Conservation (phyloP, 2,329 filamentous ascomycete genomes). For the Fusarium temperatum region DNA sequence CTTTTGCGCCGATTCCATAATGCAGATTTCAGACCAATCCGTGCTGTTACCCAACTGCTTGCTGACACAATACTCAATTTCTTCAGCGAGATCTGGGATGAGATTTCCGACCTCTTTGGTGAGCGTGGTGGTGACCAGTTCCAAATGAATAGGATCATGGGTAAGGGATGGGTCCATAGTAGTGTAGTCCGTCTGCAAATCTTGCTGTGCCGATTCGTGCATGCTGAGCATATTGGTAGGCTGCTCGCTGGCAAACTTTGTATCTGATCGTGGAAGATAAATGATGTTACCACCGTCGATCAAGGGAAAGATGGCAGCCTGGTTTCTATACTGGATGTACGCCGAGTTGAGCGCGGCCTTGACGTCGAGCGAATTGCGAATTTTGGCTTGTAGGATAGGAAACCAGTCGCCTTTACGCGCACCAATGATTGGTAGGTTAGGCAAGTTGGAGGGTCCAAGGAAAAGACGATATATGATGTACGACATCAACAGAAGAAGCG, state of each 20-base stretch:
- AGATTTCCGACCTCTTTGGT: constrained; percentile 15
- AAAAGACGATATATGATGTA: constrained; percentile 2
- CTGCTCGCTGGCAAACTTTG: constrained; percentile 9
- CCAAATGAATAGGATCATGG: constrained; percentile 1
- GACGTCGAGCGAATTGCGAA: not conserved
- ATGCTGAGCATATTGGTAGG: not conserved
- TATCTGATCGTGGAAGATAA: constrained; percentile 2
- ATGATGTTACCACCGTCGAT: not conserved
- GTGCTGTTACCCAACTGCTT: not conserved
- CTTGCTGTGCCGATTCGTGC: not conserved
- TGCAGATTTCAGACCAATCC: not conserved
- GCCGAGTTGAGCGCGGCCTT: not conserved
- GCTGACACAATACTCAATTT: not conserved
- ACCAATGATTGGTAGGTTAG: not conserved
- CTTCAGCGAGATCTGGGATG: not conserved
- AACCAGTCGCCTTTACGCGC: constrained; percentile 5
- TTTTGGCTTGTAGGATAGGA: not conserved
- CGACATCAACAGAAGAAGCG: not conserved
- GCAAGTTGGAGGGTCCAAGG: not conserved
- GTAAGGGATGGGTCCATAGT: constrained; percentile 6
- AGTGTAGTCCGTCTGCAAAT: constrained; percentile 7
- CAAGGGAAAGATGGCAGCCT: not conserved
- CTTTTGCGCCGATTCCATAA: not conserved
- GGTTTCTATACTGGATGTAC: not conserved
- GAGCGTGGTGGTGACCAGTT: not conserved